Evolutionary conservation across 805 yeast genomes (phyloP).

Genomic region (Candida golubevii): DNA sequence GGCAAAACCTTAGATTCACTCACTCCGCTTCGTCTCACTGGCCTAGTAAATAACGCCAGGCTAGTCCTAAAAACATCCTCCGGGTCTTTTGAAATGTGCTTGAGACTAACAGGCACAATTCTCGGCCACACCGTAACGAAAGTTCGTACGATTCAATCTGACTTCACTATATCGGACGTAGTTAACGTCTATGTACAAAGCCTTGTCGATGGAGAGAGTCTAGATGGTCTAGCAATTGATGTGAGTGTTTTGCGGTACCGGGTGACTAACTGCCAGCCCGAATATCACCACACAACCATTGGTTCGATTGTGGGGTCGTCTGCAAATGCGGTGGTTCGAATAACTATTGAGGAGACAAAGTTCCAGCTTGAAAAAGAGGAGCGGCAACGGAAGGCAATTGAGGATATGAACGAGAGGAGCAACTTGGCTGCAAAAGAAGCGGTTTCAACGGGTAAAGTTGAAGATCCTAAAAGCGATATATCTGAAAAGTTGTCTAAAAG

Average conservation of each 20-base stretch:
- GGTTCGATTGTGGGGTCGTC: constrained; percentile 14
- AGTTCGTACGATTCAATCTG: constrained; percentile 5
- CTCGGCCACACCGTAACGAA: constrained; percentile 5
- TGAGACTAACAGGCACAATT: constrained; percentile 10
- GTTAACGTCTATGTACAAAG: constrained; percentile 1
- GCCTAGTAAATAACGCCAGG: constrained; percentile 32
- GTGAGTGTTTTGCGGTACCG: constrained; percentile 10
- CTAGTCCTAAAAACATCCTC: constrained; percentile 16
- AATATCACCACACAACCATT: constrained; percentile 5
- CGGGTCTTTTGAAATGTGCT: not conserved
- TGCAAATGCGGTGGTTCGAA: constrained; percentile 14
- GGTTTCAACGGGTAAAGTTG: too few relatives aligned
- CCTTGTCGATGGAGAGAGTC: constrained; percentile 15
- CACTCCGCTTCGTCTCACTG: constrained; percentile 31
- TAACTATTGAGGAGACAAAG: constrained; percentile 7
- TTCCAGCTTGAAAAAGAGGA: constrained; percentile 2
- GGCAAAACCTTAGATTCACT: constrained; percentile 29
- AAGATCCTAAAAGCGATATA: too few relatives aligned
- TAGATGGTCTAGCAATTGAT: constrained; percentile 18
- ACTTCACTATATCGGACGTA: constrained; percentile 4
- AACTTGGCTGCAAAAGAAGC: too few relatives aligned
- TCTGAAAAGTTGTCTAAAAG: too few relatives aligned
- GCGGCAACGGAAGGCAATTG: not conserved
- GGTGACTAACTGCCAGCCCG: constrained; percentile 4
- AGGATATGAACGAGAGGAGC: not conserved